Conservation (phyloP, 257 asterid genomes). For the Gentiana straminea region DNA sequence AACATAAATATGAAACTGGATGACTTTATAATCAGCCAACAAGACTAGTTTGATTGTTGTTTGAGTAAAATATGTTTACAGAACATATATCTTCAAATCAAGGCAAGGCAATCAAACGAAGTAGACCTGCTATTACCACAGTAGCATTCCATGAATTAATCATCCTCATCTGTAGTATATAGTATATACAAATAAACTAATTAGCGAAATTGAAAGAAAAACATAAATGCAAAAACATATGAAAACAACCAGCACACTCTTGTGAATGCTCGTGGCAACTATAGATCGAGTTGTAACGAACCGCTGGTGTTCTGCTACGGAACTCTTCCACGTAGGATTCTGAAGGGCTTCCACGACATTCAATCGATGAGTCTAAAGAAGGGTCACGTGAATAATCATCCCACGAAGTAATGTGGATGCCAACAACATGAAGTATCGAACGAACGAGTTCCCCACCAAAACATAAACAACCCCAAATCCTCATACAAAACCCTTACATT, state of each 20-base stretch:
- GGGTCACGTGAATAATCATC: conserved; percentile 44
- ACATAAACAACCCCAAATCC: conserved; percentile 77
- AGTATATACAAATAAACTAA: too few relatives aligned
- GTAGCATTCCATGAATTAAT: too few relatives aligned
- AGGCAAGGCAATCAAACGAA: too few relatives aligned
- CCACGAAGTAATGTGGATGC: conserved; percentile 60
- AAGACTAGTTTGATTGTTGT: too few relatives aligned
- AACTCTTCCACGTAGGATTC: conserved; percentile 76
- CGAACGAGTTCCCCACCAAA: conserved; percentile 59
- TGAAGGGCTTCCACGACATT: conserved; percentile 37
- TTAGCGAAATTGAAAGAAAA: too few relatives aligned
- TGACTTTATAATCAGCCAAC: too few relatives aligned
- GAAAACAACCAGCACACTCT: conserved; percentile 73
- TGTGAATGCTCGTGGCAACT: conserved; percentile 18
- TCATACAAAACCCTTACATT: conserved; percentile 43
- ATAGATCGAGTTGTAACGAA: conserved; percentile 43
- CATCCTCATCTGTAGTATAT: too few relatives aligned
- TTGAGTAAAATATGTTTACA: too few relatives aligned
- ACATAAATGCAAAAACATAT: too few relatives aligned
- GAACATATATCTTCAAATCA: too few relatives aligned
- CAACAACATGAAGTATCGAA: conserved; percentile 56
- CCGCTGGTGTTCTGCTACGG: conserved; percentile 47
- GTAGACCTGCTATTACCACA: too few relatives aligned
- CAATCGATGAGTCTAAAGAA: conserved; percentile 27
- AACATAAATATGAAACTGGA: too few relatives aligned